Percentiles rank a stretch among this genome's conserved stretches.
phyloP scores from a whole-genome alignment of 768 basidiomycete species.

The Xerocomellus chrysenteron region DNA sequence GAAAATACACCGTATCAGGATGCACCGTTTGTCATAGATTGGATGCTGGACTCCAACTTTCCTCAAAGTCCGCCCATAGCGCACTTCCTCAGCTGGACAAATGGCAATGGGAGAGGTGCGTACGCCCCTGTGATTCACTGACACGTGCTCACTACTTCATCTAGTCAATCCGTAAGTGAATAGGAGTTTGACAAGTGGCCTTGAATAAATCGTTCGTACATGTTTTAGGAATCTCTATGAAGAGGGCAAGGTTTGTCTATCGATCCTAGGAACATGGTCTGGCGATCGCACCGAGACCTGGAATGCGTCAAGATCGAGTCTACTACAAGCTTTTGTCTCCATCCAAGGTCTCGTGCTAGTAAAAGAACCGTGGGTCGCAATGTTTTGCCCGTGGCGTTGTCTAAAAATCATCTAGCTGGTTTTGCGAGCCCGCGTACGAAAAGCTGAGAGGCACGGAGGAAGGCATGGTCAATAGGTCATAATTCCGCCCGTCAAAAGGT shows the following conservation, averaged over 20 bases:
- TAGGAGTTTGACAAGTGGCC: not conserved
- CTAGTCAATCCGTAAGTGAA: slow-evolving; percentile 70
- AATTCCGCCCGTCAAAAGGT: not conserved
- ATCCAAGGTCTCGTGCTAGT: slow-evolving; percentile 94
- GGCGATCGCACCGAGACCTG: slow-evolving; percentile 88
- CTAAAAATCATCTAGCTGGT: slow-evolving; percentile 55
- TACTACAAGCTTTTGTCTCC: slow-evolving; percentile 90
- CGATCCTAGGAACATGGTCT: slow-evolving; percentile 89
- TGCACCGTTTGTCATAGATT: slow-evolving; percentile 94
- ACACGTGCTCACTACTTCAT: not conserved
- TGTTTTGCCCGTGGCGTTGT: not conserved
- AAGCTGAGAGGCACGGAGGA: slow-evolving; percentile 90
- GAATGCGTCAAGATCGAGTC: slow-evolving; percentile 79
- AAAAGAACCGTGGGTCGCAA: slow-evolving; percentile 75
- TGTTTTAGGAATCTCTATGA: slow-evolving; percentile 79
- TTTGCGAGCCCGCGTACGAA: slow-evolving; percentile 91
- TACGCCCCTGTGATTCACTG: not conserved
- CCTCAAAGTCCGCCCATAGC: slow-evolving; percentile 82
- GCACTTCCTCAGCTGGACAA: slow-evolving; percentile 92
- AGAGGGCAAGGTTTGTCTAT: slow-evolving; percentile 92
- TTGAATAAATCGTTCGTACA: not conserved
- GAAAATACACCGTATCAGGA: slow-evolving; percentile 95
- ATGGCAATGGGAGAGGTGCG: slow-evolving; percentile 78
- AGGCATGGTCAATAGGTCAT: slow-evolving; percentile 80
- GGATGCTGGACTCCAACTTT: slow-evolving; percentile 84